Conservation (phyloP, 2,329 filamentous ascomycete species). For the Ophiocordyceps camponoti-floridani region DNA sequence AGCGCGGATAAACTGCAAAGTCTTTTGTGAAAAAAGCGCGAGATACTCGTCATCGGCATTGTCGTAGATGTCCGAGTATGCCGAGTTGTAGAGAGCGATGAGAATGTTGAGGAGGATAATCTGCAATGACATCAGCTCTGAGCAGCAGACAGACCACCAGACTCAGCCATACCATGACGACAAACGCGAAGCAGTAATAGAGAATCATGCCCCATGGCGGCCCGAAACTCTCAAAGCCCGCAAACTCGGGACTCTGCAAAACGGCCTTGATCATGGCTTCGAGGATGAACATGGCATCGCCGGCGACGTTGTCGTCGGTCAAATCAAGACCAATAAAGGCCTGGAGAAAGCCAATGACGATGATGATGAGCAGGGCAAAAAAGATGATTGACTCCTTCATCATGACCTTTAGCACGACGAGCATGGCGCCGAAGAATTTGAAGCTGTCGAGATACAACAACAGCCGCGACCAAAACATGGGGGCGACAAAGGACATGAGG, state of each 20-base stretch:
- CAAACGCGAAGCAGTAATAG: conserved; percentile 95
- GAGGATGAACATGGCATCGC: conserved; percentile 56
- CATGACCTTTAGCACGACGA: conserved; percentile 90
- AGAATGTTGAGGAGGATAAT: conserved; percentile 80
- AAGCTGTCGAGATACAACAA: conserved; percentile 85
- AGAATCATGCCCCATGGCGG: conserved; percentile 87
- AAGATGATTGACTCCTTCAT: conserved; percentile 92
- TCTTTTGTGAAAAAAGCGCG: conserved; percentile 82
- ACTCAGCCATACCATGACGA: conserved; percentile 58
- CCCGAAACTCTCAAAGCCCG: conserved; percentile 73
- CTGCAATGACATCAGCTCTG: conserved; percentile 10
- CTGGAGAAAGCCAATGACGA: conserved; percentile 78
- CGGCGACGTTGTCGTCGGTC: conserved; percentile 50
- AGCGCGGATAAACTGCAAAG: conserved; percentile 89
- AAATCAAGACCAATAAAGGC: conserved; percentile 86
- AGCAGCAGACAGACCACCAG: conserved; percentile 1
- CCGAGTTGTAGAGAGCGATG: conserved; percentile 91
- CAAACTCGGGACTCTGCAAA: conserved; percentile 83
- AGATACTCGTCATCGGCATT: conserved; percentile 94
- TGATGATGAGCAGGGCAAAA: conserved; percentile 73
- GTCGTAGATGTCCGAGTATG: conserved; percentile 86
- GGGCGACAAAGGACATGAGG: conserved; percentile 79
- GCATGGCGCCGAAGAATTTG: conserved; percentile 95
- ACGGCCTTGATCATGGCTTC: conserved; percentile 77
- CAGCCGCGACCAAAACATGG: conserved; percentile 92